Conservation (phyloP, 1,284 basidiomycete species). For the Ceraceosorus guamensis region DNA sequence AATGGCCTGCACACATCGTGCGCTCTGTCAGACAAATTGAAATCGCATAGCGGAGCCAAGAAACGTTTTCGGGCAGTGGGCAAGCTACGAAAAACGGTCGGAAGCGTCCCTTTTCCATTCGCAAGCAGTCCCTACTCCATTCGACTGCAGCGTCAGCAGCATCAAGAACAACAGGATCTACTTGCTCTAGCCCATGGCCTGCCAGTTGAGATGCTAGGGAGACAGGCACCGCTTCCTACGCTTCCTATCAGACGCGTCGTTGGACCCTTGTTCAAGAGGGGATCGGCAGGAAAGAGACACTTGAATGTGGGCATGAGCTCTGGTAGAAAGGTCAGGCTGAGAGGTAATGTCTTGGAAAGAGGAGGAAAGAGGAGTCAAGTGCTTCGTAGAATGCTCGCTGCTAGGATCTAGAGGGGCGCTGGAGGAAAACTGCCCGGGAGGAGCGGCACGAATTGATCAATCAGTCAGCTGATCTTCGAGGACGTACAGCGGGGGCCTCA, state of each 20-base stretch:
- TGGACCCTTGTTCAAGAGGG: conserved; percentile 12
- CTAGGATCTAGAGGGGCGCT: no score
- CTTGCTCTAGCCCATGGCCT: neutral
- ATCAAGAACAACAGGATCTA: neutral
- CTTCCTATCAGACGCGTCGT: neutral
- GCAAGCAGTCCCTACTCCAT: neutral
- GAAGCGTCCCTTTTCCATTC: neutral
- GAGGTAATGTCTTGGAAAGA: neutral
- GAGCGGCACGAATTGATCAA: no score
- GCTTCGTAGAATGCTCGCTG: neutral
- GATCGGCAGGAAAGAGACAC: conserved; percentile 8
- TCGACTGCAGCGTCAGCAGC: neutral
- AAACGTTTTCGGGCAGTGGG: conserved; percentile 10
- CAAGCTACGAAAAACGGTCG: conserved; percentile 2
- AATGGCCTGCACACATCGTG: no score
- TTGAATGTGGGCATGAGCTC: conserved; percentile 4
- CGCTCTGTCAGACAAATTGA: conserved; percentile 2
- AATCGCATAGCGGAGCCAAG: conserved; percentile 9
- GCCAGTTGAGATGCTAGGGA: neutral
- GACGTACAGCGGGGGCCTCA: no score
- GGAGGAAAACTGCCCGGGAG: no score
- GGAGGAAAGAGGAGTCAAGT: neutral
- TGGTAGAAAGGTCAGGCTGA: neutral
- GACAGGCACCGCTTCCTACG: neutral
- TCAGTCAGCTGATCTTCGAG: no score